Conservation (phyloP, 164 flowering plant genomes). For the Kalanchoe fedtschenkoi region DNA sequence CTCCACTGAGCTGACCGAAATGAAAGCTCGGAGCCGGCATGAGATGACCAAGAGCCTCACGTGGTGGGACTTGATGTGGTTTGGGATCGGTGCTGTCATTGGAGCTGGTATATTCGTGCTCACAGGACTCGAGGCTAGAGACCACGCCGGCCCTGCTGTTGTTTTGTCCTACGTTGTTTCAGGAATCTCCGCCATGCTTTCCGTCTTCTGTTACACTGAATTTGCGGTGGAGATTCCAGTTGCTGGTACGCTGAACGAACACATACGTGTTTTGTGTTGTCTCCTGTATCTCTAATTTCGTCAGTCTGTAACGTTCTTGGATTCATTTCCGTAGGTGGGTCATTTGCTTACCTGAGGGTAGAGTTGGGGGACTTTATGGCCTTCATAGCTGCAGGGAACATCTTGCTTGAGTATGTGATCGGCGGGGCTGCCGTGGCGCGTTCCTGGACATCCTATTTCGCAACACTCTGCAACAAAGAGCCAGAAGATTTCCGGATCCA, state of each 20-base stretch:
- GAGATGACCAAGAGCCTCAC: conserved; percentile 35
- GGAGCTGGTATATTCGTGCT: conserved; percentile 49
- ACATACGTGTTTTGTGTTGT: neutral
- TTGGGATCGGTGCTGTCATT: conserved; percentile 38
- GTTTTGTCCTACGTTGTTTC: conserved; percentile 34
- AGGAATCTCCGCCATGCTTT: conserved; percentile 43
- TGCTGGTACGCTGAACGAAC: conserved; percentile 24
- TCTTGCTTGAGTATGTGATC: conserved; percentile 45
- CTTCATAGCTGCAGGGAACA: conserved; percentile 61
- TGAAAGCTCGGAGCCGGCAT: conserved; percentile 25
- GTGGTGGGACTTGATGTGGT: conserved; percentile 54
- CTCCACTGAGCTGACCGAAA: conserved; percentile 23
- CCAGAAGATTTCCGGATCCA: conserved; percentile 40
- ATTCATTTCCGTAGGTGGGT: conserved; percentile 29
- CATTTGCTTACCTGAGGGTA: conserved; percentile 52
- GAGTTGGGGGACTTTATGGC: conserved; percentile 61
- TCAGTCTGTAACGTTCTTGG: neutral
- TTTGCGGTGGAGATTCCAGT: conserved; percentile 47
- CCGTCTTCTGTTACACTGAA: conserved; percentile 49
- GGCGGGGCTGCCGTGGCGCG: conserved; percentile 51
- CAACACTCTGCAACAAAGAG: conserved; percentile 39
- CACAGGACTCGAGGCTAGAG: conserved; percentile 30
- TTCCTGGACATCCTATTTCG: conserved; percentile 64
- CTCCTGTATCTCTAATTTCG: neutral
- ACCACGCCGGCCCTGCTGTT: conserved; percentile 40